Conservation (phyloP, 768 basidiomycete genomes). For the Hygrocybe coccinea region DNA sequence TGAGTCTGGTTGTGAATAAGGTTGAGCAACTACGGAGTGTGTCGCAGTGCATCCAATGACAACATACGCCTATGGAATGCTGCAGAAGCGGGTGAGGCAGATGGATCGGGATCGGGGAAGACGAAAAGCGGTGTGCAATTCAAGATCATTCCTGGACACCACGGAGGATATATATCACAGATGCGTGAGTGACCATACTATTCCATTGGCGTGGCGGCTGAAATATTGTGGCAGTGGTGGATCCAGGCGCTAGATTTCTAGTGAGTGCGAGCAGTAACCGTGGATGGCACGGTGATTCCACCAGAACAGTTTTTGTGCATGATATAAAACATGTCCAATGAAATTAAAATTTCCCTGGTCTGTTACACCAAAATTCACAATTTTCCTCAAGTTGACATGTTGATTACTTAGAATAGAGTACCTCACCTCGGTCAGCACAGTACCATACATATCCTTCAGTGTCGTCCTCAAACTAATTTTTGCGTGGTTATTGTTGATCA, state of each 20-base stretch:
- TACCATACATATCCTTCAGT: no score
- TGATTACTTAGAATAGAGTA: no score
- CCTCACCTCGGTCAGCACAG: no score
- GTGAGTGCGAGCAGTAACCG: slow-evolving; percentile 91
- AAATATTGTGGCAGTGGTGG: slow-evolving; percentile 57
- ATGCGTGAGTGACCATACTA: slow-evolving; percentile 61
- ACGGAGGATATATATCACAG: slow-evolving; percentile 89
- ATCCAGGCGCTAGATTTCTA: slow-evolving; percentile 77
- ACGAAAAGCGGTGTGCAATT: slow-evolving; percentile 73
- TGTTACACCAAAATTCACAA: neutral
- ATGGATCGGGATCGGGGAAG: slow-evolving; percentile 52
- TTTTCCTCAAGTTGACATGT: no score
- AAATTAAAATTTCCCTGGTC: slow-evolving; percentile 32
- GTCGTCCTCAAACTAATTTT: no score
- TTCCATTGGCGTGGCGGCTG: slow-evolving; percentile 12
- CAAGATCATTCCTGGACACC: slow-evolving; percentile 94
- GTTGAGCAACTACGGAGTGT: slow-evolving; percentile 7
- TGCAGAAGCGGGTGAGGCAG: slow-evolving; percentile 65
- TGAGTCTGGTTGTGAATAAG: slow-evolving; percentile 35
- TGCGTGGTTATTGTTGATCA: no score
- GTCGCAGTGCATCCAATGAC: slow-evolving; percentile 79
- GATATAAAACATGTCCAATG: slow-evolving; percentile 59
- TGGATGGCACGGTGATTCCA: slow-evolving; percentile 91
- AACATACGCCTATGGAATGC: slow-evolving; percentile 94
- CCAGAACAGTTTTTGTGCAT: slow-evolving; percentile 85